Evolutionary conservation across 2,329 filamentous ascomycete species (phyloP), one percentile per base, ranked within the genome.

Genomic region (Colletotrichum kahawae): DNA sequence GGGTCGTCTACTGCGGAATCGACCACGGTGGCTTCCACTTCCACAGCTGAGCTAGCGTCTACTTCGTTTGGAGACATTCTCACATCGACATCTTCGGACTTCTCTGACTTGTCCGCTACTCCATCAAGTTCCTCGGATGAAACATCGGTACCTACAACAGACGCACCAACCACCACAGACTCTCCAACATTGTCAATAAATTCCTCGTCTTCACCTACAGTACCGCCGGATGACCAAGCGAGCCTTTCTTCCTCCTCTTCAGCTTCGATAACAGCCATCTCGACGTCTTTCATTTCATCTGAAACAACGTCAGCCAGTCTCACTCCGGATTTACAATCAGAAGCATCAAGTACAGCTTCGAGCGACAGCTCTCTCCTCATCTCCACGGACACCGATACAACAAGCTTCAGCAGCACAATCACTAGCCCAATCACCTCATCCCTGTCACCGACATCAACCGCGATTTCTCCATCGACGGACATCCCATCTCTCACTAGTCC

Each of bases 1-100:
- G 24, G 5, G 24, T 27, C 24, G 29, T 31, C 29, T 31, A 2
- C 29, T 31, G 29, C 29, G 29, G 29, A 7, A 31, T 31, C 29
- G 29, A 31, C 29, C 7, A 31, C 29, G 1, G 29, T 31, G 31
- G 31, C 8, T 33, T 33, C 9, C 9, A 33, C 9, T 33, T 33
- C 31, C 9, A 33, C 9, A 9, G 9, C 31, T n/a, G 38, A 48
- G 18, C 12, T 4, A 12, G 38, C 38, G n/a, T 48, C 38, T 48
- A 4, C 38, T 7, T n/a, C 38, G 38, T 48, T 21, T 12, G 0
- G n/a, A 10, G 18, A n/a, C 9, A 48, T 48, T 48, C 6, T 4
- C 38, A 6, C 38, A 48, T n/a, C 3, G 9, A 48, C 38, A 0
- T n/a, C 5, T 1, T 48, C 38, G 5, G 0, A 48, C 0, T 12